phyloP scores from a whole-genome alignment of 108 stramenopile species.

The Mayamaea pseudoterrestris region DNA sequence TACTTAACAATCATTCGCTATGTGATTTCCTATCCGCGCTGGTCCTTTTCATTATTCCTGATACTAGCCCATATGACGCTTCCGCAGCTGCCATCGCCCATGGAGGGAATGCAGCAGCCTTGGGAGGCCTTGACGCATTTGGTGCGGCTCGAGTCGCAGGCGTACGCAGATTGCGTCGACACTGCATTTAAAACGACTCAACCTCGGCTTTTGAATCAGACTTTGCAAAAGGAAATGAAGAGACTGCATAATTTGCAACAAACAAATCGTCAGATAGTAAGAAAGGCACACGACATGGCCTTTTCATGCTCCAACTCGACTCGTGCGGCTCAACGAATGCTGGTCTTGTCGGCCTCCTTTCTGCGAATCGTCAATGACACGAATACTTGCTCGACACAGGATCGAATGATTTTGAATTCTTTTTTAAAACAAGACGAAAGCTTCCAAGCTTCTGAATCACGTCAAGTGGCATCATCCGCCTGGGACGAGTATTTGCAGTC shows the following conservation, averaged over 20 bases:
- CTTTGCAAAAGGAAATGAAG: not conserved
- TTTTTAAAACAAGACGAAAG: not conserved
- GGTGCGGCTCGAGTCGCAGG: not conserved
- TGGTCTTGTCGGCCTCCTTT: not conserved
- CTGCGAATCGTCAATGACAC: not conserved
- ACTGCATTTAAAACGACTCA: not conserved
- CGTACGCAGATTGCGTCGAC: not conserved
- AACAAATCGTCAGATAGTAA: not conserved
- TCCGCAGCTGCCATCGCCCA: conserved; percentile 5
- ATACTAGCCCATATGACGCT: conserved; percentile 6
- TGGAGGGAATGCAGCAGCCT: not conserved
- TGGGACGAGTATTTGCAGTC: conserved; percentile 11
- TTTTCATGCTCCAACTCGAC: no score
- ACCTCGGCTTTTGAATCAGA: not conserved
- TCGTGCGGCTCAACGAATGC: not conserved
- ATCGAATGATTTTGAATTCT: not conserved
- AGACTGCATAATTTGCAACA: not conserved
- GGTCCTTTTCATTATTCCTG: conserved; percentile 1
- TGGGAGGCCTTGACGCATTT: not conserved
- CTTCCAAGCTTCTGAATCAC: not conserved
- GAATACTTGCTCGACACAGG: not conserved
- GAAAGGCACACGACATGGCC: not conserved
- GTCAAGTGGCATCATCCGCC: not conserved
- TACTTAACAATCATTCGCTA: conserved; percentile 1
- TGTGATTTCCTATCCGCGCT: conserved; percentile 5